Evolutionary conservation across 495 filamentous ascomycete genomes (phyloP).

Genomic region (Elaphomyces granulatus): DNA sequence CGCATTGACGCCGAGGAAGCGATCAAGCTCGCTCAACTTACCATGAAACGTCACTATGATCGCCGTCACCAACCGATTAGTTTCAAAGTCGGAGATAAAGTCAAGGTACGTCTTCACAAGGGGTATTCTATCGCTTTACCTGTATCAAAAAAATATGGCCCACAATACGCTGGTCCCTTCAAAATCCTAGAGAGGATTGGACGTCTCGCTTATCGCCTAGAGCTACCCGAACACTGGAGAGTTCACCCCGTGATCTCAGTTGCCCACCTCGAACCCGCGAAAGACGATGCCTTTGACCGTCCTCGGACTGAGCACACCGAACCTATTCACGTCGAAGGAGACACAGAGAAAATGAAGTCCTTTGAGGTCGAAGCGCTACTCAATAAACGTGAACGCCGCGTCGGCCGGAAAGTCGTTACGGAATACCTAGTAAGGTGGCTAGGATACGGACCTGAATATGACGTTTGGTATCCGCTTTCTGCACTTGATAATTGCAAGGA

Average conservation of each 20-base stretch:
- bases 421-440: neutral
- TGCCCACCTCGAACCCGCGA: conserved; percentile 4
- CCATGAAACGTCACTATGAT: neutral
- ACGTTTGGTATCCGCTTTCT: neutral
- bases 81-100: neutral
- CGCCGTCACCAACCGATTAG: neutral
- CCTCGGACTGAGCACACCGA: neutral
- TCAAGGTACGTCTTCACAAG: neutral
- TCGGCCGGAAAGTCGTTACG: neutral
- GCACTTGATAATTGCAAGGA: neutral
- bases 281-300: neutral
- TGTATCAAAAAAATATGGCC: no score
- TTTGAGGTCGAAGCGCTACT: neutral
- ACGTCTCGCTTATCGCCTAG: conserved; percentile 7
- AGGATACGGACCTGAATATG: neutral
- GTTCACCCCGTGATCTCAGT: conserved; percentile 10
- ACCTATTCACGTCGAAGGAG: neutral
- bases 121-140: no score
- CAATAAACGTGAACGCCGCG: neutral
- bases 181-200: conserved; percentile 4
- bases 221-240: conserved; percentile 5
- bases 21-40: neutral
- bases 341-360: neutral
- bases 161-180: no score
- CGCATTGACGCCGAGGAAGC: neutral